These are phyloP conservation scores for Lentinula raphanica DNA, from an alignment of 768 basidiomycete genomes.

Conservation along the genomic window DNA sequence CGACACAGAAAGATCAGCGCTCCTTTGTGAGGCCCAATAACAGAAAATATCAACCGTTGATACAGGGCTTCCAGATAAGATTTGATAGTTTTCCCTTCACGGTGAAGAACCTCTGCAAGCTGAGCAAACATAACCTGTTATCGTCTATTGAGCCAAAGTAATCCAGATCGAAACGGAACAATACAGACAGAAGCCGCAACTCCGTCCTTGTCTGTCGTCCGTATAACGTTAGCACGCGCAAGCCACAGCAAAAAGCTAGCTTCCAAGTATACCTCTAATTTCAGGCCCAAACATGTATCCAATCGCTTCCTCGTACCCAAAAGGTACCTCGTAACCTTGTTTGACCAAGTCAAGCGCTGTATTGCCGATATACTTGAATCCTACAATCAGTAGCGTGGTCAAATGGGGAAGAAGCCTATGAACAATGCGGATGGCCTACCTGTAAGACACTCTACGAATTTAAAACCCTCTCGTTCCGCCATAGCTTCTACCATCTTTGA, in stretches of 20 bases:
- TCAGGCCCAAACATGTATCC: constrained; percentile 83
- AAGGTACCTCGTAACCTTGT: constrained; percentile 67
- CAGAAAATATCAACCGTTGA: constrained; percentile 36
- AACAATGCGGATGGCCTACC: constrained; percentile 33
- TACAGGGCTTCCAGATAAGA: constrained; percentile 62
- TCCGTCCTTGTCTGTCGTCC: constrained; percentile 69
- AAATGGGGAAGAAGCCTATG: constrained; percentile 12
- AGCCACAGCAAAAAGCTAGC: not conserved
- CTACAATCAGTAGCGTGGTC: constrained; percentile 28
- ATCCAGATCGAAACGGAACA: not conserved
- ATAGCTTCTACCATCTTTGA: constrained; percentile 85
- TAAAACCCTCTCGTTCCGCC: constrained; percentile 72
- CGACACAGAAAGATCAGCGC: not conserved
- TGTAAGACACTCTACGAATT: constrained; percentile 80
- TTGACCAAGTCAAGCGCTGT: constrained; percentile 60
- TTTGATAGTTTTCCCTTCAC: constrained; percentile 48
- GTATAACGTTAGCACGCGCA: not conserved
- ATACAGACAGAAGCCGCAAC: constrained; percentile 68
- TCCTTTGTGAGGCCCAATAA: not conserved
- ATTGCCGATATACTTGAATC: constrained; percentile 91
- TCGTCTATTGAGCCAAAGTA: not conserved
- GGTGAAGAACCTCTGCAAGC: constrained; percentile 47
- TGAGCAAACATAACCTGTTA: constrained; percentile 63
- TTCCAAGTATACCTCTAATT: constrained; percentile 36
- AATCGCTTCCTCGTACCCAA: constrained; percentile 91